These are phyloP conservation scores for Umbelopsis vinacea DNA, from an alignment of 192 early-diverging fungal genomes.

Conservation along the genomic window DNA sequence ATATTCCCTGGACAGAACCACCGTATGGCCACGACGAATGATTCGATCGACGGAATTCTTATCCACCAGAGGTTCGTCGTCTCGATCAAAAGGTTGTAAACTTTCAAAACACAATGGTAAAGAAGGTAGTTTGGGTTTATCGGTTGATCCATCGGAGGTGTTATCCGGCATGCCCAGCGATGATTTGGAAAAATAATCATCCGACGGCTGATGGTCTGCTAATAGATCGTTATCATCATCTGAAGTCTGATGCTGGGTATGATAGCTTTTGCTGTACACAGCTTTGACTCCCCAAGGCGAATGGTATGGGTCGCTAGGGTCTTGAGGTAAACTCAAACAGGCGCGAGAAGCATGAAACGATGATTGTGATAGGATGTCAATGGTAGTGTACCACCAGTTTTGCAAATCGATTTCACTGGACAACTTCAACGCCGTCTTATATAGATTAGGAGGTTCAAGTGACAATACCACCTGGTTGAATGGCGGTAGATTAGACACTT, in stretches of 20 bases:
- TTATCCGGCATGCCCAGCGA: constrained; percentile 25
- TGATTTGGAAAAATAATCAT: constrained; percentile 28
- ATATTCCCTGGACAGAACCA: constrained; percentile 58
- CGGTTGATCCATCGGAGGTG: constrained; percentile 4
- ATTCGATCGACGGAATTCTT: constrained; percentile 49
- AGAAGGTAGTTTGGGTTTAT: constrained; percentile 29
- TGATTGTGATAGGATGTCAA: constrained; percentile 38
- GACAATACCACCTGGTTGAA: constrained; percentile 27
- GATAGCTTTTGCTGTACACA: constrained; percentile 25
- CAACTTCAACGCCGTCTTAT: constrained; percentile 40
- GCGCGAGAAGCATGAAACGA: constrained; percentile 45
- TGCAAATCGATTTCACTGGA: constrained; percentile 44
- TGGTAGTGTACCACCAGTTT: constrained; percentile 45
- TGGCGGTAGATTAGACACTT: not conserved
- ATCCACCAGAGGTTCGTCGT: constrained; percentile 51
- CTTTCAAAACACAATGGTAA: constrained; percentile 52
- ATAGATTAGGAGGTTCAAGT: constrained; percentile 46
- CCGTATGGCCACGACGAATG: constrained; percentile 45
- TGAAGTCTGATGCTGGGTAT: constrained; percentile 9
- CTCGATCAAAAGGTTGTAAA: constrained; percentile 54
- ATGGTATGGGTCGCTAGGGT: constrained; percentile 42
- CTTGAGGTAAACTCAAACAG: constrained; percentile 45
- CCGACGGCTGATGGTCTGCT: not conserved
- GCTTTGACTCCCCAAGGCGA: constrained; percentile 49
- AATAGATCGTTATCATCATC: not conserved